Percentiles rank a stretch among this genome's conserved stretches.
phyloP scores from a whole-genome alignment of 352 stramenopile genomes.

The Globisporangium mamillatum region DNA sequence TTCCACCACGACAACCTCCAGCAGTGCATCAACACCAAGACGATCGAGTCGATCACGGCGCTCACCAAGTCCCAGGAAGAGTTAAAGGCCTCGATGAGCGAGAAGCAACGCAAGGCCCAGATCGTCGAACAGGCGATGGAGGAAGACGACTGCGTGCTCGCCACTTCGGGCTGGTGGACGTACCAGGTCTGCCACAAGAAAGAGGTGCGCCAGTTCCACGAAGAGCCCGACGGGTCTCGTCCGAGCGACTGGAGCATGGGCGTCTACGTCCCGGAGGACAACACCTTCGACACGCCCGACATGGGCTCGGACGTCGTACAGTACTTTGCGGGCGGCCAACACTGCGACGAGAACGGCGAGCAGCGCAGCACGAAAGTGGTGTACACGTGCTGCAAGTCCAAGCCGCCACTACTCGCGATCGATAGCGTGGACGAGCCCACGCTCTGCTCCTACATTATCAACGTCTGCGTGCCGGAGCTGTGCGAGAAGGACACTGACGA shows the following conservation, averaged over 20 bases:
- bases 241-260: slow-evolving; percentile 86
- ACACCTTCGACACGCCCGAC: slow-evolving; percentile 22
- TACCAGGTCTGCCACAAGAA: slow-evolving; percentile 82
- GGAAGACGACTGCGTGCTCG: slow-evolving; percentile 51
- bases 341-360: slow-evolving; percentile 83
- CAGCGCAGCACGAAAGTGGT: slow-evolving; percentile 68
- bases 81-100: slow-evolving; percentile 25
- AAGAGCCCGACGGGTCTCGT: slow-evolving; percentile 67
- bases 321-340: slow-evolving; percentile 70
- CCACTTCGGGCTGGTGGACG: slow-evolving; percentile 75
- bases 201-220: slow-evolving; percentile 81
- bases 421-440: slow-evolving; percentile 82
- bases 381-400: slow-evolving; percentile 76
- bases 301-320: slow-evolving; percentile 54
- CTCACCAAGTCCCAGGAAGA: slow-evolving; percentile 38
- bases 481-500: slow-evolving; percentile 43
- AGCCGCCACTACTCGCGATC: slow-evolving; percentile 41
- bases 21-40: slow-evolving; percentile 60
- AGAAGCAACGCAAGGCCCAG: slow-evolving; percentile 33
- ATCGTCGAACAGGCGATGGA: slow-evolving; percentile 53
- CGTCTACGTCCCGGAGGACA: slow-evolving; percentile 38
- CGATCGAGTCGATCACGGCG: slow-evolving; percentile 48
- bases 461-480: slow-evolving; percentile 72
- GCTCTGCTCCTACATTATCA: slow-evolving; percentile 80
- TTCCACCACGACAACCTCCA: slow-evolving; percentile 82